Conservation (phyloP, 192 early-diverging fungal species). For the Coemansia sp. region DNA sequence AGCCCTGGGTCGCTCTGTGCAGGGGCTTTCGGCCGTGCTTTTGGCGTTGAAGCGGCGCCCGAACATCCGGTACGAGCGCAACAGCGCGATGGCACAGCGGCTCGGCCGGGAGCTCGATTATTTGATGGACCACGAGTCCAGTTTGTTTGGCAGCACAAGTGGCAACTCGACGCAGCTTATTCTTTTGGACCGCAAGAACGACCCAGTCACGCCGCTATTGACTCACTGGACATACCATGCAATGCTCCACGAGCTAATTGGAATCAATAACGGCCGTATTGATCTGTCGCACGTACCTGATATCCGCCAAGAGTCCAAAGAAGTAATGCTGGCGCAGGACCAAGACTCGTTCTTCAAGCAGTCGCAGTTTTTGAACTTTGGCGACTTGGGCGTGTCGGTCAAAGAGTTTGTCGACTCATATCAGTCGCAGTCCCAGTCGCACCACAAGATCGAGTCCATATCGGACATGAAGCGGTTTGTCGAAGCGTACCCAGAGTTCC, state of each 20-base stretch:
- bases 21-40: slow-evolving; percentile 75
- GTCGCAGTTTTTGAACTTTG: slow-evolving; percentile 88
- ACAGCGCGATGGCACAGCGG: slow-evolving; percentile 76
- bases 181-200: slow-evolving; percentile 90
- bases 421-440: slow-evolving; percentile 87
- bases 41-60: slow-evolving; percentile 91
- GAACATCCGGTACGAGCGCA: slow-evolving; percentile 83
- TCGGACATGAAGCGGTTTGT: slow-evolving; percentile 99
- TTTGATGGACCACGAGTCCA: slow-evolving; percentile 46
- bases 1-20: slow-evolving; percentile 72
- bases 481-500: slow-evolving; percentile 97
- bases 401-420: slow-evolving; percentile 94
- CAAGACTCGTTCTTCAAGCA: slow-evolving; percentile 92
- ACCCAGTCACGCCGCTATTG: slow-evolving; percentile 92
- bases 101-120: slow-evolving; percentile 71
- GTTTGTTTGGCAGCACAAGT: slow-evolving; percentile 44
- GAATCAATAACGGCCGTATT: slow-evolving; percentile 89
- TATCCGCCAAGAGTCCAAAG: slow-evolving; percentile 80
- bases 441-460: slow-evolving; percentile 91
- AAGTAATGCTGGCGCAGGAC: slow-evolving; percentile 88
- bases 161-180: slow-evolving; percentile 85
- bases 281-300: slow-evolving; percentile 84
- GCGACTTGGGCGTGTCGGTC: slow-evolving; percentile 91
- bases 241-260: slow-evolving; percentile 95
- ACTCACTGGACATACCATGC: slow-evolving; percentile 99